Evolutionary conservation across 225 moss, liverwort and hornwort species (phyloP), one percentile per base, ranked within the genome.

Genomic region (Ulota crispa): DNA sequence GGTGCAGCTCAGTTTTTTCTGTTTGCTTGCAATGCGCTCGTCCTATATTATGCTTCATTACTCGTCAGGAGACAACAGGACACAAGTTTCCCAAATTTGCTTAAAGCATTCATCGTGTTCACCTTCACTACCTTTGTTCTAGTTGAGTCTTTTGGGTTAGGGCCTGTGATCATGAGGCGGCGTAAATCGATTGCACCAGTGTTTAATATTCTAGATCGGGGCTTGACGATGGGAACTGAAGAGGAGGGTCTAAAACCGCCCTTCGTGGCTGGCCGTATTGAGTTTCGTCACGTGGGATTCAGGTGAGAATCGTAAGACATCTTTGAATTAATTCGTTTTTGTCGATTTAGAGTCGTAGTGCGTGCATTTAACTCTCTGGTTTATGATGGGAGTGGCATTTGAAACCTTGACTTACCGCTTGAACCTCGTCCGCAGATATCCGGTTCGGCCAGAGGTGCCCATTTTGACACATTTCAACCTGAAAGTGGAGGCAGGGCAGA

Each of bases 1-100:
- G 92, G 92, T 68, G 87, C 88, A 65, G 90, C 92, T 82, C 92
- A 92, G 30, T 88, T 90, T 83, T 83, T 85, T 20, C 88, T 92
- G 20, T 92, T 90, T 67, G 90, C 88, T 71, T 92, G 92, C 85
- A 92, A 87, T 80, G 92, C 92, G 36, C 73, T 89, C 61, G 66
- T 90, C 70, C 80, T 92, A 27, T 92, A 90, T 60, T 92, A 89
- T 73, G 81, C 85, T 37, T 92, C 92, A 24, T 64, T 88, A 67
- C 79, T 86, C 68, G 84, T 92, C 67, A 87, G 26, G 78, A 74
- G 79, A 54, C 84, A 83, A 16, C 80, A 87, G 74, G 81, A 73
- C 7, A 24, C 80, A 21, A 90, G 87, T 80, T 87, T 90, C 32
- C 83, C 87, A 24, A 88, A 92, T 68, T 52, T 90, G 4, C 85